A percentile compares a stretch with the other conserved stretches of the same genome.
Conservation (phyloP, 805 yeast species). For the Wickerhamiella allomyrinae region DNA sequence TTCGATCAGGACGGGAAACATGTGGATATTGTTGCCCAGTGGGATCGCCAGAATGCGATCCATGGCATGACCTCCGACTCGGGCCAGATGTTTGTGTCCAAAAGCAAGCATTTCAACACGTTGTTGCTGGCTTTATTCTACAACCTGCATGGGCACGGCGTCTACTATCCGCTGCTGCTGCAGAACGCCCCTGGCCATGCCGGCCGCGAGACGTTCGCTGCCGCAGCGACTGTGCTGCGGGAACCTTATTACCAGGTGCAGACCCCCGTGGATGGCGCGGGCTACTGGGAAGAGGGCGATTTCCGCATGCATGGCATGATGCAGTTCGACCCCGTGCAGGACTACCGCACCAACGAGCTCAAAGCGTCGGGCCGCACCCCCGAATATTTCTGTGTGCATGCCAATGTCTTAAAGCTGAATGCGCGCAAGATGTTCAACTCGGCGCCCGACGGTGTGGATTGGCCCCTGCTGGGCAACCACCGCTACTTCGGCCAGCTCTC, state of each 20-base stretch:
- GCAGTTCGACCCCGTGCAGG: constrained; percentile 56
- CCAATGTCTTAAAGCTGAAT: constrained; percentile 16
- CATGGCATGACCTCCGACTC: constrained; percentile 58
- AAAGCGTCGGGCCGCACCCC: constrained; percentile 3
- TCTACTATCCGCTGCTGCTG: constrained; percentile 44
- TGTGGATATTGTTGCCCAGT: constrained; percentile 38
- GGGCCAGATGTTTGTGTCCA: constrained; percentile 50
- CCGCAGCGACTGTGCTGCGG: constrained; percentile 50
- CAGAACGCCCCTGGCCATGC: constrained; percentile 63
- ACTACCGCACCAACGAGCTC: constrained; percentile 23
- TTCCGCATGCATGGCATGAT: constrained; percentile 35
- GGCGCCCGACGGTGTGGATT: constrained; percentile 4
- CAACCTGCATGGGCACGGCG: constrained; percentile 47
- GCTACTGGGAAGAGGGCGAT: constrained; percentile 5
- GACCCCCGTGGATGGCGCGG: constrained; percentile 28
- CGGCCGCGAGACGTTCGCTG: constrained; percentile 64
- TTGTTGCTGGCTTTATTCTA: constrained; percentile 49
- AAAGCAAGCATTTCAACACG: constrained; percentile 41
- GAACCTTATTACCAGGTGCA: constrained; percentile 44
- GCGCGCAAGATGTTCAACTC: constrained; percentile 10
- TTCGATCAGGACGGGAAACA: constrained; percentile 20
- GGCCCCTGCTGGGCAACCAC: constrained; percentile 4
- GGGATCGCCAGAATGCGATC: constrained; percentile 52
- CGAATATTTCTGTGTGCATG: constrained; percentile 12
- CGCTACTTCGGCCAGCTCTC: constrained; percentile 14